Evolutionary conservation across 192 early-diverging fungal species (phyloP), one percentile per base, ranked within the genome.

Genomic region (Geranomyces michiganensis): DNA sequence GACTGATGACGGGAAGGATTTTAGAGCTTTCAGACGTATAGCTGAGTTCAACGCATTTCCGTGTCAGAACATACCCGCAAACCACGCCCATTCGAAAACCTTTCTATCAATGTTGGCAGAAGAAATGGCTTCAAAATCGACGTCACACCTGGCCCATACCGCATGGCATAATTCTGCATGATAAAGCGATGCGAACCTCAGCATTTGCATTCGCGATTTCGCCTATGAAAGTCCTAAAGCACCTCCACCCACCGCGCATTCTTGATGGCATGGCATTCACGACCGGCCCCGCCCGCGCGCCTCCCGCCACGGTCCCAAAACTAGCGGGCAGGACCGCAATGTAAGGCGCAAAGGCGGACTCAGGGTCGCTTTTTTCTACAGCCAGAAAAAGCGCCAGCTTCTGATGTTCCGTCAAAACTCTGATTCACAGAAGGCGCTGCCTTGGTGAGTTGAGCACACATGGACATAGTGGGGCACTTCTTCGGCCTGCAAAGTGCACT

Each of bases 1-100:
- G 7, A 65, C 63, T 21, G 12, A 17, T n/a, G 45, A 65, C 29
- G 60, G 9, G 60, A 62, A 62, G 3, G 60, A n/a, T 7, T 29
- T 62, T 10, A 12, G 10, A 30, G 60, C 24, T 47, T 19, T 10
- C 46, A 47, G 51, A 53, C 51, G 26, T 6, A 53, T 17, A 4
- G 6, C 19, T 53, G 15, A 15, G 6, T 4, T 7, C 36, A 3
- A 41, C 3, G 36, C 36, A 41, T 41, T 41, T 3, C 10, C 36
- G 36, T 41, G 10, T 41, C 36, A 41, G 10, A 10, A 41, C 31
- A 8, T 17, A 32, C 58, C 27, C 17, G 22, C 14, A 19, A 60
- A 26, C 58, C 31, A 32, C 17, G 22, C 22, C 27, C 27, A 32
- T 32, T 31, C 27, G 27, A 32, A 60, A 6, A 19, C 58, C 27